Conservation (phyloP, 2,329 filamentous ascomycete genomes). For the Sporothrix mexicana region DNA sequence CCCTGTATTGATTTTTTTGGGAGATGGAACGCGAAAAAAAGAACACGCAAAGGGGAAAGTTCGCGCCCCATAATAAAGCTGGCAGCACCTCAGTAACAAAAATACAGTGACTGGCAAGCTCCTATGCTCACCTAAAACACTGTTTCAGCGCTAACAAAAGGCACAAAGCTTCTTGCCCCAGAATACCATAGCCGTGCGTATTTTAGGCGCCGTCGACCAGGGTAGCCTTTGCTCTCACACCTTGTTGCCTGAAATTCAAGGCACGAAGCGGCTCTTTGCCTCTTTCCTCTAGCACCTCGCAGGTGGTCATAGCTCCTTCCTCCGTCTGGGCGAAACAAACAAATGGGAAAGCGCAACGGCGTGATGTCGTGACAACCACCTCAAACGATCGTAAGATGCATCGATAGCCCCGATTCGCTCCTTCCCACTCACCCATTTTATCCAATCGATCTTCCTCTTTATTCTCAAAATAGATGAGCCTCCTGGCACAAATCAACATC, state of each 20-base stretch:
- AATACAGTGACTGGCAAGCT: not conserved
- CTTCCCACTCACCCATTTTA: not conserved
- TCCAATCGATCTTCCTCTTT: not conserved
- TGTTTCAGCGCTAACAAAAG: constrained; percentile 29
- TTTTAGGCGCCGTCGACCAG: not conserved
- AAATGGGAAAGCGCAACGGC: not conserved
- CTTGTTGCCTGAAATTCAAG: constrained; percentile 25
- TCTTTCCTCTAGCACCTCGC: not conserved
- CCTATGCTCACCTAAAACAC: not conserved
- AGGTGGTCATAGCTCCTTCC: constrained; percentile 24
- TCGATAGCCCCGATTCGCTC: not conserved
- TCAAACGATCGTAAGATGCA: not conserved
- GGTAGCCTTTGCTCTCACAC: not conserved
- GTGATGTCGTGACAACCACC: not conserved
- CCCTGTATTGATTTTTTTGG: constrained; percentile 2
- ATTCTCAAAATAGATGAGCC: not conserved
- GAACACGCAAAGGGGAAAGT: constrained; percentile 23
- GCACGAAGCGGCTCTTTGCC: not conserved
- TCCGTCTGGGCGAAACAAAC: not conserved
- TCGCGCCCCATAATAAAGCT: constrained; percentile 19
- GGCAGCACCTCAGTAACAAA: not conserved
- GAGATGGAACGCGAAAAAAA: constrained; percentile 20
- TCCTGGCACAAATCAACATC: constrained; percentile 2
- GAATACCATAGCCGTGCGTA: constrained; percentile 6
- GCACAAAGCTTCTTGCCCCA: not conserved